Evolutionary conservation across 495 filamentous ascomycete species (phyloP), one percentile per base, ranked within the genome.

Genomic region (Hypoxylon fuscum): DNA sequence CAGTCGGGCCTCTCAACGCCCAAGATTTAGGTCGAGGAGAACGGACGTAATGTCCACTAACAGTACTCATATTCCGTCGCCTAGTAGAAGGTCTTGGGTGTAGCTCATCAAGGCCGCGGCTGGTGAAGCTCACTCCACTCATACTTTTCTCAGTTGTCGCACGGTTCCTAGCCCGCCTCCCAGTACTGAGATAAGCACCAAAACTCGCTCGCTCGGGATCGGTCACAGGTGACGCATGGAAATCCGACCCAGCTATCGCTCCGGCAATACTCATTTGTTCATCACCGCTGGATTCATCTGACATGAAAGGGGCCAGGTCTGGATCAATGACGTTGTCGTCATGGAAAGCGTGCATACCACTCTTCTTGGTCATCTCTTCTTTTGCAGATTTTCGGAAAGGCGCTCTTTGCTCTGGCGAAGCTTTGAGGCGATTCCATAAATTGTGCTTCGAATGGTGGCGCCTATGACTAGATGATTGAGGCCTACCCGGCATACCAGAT

Each of bases 251-350:
- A 23, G 79, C 74, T 72, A 96, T 85, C 0, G 89, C 88, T 21
- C 90, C 84, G 68, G 95, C 86, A 14, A 98, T 88, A 72, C 88
- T 93, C 74, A 92, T 86, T 68, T 95, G 91, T 49, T 98, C 93
- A 64, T 96, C 93, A 14, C 88, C 95, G 68, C 90, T 97, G 1
- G 91, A 94, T 17, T 88, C 92, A 72, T 99, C 96, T 14, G 95
- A 98, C 79, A 98, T 88, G 76, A 94, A 98, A 22, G 92, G 91
- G 1, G 93, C 93, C 12, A 98, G 79, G 67, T 98, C 96, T 2
- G 96, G 94, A 68, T 99, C 96, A 69, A 98, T 98, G 62, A 99
- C 96, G 66, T 91, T 97, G 70, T 99, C 96, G 64, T 92, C 92
- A 68, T 98, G 96, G 66, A 98, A 98, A 22, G 94, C 92, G 29